Conservation (phyloP, 1,284 basidiomycete genomes). For the Trichosporon coremiiforme region DNA sequence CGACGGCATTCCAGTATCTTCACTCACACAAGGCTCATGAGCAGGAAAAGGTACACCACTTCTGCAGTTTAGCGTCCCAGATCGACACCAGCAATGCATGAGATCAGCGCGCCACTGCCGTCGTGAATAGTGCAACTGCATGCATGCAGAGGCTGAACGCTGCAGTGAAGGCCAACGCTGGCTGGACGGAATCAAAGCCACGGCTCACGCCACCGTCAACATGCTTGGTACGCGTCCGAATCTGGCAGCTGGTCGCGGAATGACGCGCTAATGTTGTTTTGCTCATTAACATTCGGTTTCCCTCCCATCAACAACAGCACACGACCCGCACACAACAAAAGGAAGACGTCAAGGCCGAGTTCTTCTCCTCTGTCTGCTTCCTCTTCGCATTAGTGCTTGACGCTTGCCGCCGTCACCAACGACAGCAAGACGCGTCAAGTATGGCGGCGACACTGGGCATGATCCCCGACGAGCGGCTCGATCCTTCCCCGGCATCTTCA, state of each 20-base stretch:
- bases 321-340: neutral
- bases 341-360: neutral
- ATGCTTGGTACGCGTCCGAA: neutral
- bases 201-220: constrained; percentile 2
- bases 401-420: neutral
- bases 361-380: neutral
- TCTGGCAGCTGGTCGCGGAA: constrained; percentile 2
- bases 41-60: no score
- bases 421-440: neutral
- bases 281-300: neutral
- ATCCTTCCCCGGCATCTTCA: neutral
- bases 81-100: no score
- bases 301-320: neutral
- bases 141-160: neutral
- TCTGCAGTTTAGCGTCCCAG: no score
- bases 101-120: no score
- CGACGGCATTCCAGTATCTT: no score
- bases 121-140: no score
- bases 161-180: neutral
- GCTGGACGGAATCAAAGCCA: neutral
- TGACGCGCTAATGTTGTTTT: constrained; percentile 12
- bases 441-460: constrained; percentile 1
- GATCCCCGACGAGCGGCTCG: neutral
- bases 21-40: no score
- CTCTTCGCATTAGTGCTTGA: neutral